Conservation (phyloP, 2,329 filamentous ascomycete species). For the Myriosclerotinia duriaeana region DNA sequence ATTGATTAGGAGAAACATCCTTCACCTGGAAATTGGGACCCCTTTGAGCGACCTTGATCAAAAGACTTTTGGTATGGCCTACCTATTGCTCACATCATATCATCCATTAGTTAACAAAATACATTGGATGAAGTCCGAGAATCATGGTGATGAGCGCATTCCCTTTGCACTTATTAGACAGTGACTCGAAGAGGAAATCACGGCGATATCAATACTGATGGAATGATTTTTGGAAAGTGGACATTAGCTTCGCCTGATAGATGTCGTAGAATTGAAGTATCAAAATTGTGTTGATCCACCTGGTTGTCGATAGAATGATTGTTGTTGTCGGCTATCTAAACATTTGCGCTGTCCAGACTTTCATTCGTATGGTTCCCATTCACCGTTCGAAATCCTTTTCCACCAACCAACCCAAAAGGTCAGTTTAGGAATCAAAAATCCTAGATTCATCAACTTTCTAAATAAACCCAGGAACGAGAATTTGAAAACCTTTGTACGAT, state of each 20-base stretch:
- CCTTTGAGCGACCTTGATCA: conserved; percentile 26
- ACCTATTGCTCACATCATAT: neutral
- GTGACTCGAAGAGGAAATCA: neutral
- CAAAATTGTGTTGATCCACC: neutral
- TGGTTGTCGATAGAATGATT: neutral
- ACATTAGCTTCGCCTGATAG: neutral
- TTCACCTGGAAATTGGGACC: conserved; percentile 31
- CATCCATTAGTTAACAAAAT: neutral
- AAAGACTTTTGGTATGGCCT: neutral
- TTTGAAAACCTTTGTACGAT: neutral
- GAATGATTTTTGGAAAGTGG: neutral
- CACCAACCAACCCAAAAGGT: neutral
- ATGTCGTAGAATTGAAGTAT: neutral
- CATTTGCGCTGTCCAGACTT: neutral
- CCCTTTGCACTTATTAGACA: neutral
- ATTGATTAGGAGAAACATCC: conserved; percentile 33
- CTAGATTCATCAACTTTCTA: neutral
- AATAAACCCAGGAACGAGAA: neutral
- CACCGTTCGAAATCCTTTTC: neutral
- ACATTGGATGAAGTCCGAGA: neutral
- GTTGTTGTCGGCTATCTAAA: neutral
- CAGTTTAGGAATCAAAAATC: neutral
- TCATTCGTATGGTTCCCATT: neutral
- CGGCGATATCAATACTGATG: neutral
- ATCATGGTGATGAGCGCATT: neutral